These are phyloP conservation scores for Suillus americanus DNA, from an alignment of 768 basidiomycete genomes.

Conservation along the genomic window DNA sequence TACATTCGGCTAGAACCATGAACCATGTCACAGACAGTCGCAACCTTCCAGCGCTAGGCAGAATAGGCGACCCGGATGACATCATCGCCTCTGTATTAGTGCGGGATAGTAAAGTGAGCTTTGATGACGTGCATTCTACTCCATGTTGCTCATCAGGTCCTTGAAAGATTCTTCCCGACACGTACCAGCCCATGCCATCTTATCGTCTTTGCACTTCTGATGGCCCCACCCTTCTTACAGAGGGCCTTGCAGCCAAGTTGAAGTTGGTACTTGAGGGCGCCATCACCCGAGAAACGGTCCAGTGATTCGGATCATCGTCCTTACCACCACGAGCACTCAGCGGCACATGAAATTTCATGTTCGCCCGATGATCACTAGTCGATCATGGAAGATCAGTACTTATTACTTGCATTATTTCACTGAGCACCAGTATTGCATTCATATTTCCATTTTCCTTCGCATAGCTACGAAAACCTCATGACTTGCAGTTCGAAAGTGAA, in stretches of 20 bases:
- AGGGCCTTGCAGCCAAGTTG: conserved; percentile 58
- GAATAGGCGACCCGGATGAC: conserved; percentile 83
- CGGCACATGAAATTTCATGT: not conserved
- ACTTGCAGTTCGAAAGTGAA: not conserved
- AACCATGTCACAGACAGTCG: conserved; percentile 51
- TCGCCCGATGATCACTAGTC: not conserved
- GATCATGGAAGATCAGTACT: not conserved
- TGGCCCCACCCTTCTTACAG: conserved; percentile 67
- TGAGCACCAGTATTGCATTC: not conserved
- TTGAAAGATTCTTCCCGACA: conserved; percentile 60
- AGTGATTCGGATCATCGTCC: not conserved
- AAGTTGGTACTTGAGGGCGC: conserved; percentile 35
- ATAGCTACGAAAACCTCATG: not conserved
- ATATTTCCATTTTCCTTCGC: not conserved
- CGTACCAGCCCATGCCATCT: conserved; percentile 82
- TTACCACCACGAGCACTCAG: not conserved
- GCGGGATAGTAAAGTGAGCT: conserved; percentile 58
- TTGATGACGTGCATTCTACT: not conserved
- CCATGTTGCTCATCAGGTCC: not conserved
- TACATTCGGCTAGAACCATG: not conserved
- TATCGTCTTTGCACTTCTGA: conserved; percentile 80
- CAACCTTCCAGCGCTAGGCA: conserved; percentile 70
- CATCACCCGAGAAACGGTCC: conserved; percentile 29
- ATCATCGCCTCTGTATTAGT: conserved; percentile 79
- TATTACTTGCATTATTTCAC: not conserved